phyloP scores from a whole-genome alignment of 2,329 filamentous ascomycete species.

The Verticillium alfalfae region DNA sequence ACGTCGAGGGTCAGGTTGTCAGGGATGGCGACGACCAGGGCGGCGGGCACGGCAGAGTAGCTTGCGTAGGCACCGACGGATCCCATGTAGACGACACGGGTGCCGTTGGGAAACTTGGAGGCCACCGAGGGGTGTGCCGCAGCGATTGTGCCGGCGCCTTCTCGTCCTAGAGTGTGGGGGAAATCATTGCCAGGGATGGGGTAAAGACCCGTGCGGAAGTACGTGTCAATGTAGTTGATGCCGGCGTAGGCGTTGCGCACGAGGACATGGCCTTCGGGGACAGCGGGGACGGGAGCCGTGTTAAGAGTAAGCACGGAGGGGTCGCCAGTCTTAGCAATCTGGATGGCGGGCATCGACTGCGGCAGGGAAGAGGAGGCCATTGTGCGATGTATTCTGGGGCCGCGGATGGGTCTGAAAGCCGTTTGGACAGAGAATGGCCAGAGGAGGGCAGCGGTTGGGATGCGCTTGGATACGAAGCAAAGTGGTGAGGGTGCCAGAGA shows the following conservation, averaged over 20 bases:
- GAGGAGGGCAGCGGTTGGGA: background rate
- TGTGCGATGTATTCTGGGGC: background rate
- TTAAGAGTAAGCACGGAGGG: slow-evolving; percentile 66
- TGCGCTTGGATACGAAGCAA: background rate
- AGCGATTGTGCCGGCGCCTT: slow-evolving; percentile 68
- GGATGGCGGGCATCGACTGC: slow-evolving; percentile 64
- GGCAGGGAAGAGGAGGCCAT: background rate
- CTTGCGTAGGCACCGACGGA: slow-evolving; percentile 46
- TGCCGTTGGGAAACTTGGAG: slow-evolving; percentile 55
- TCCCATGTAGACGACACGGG: slow-evolving; percentile 67
- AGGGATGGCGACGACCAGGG: slow-evolving; percentile 58
- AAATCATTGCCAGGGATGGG: slow-evolving; percentile 46
- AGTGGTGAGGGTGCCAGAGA: background rate
- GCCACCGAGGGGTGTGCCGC: slow-evolving; percentile 48
- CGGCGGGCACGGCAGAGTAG: slow-evolving; percentile 47
- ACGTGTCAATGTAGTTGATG: slow-evolving; percentile 87
- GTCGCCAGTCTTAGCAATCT: slow-evolving; percentile 67
- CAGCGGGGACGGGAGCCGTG: slow-evolving; percentile 65
- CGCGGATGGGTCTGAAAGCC: background rate
- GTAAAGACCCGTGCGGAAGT: slow-evolving; percentile 85
- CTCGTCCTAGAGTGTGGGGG: slow-evolving; percentile 74
- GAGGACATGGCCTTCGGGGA: slow-evolving; percentile 66
- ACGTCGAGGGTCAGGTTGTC: slow-evolving; percentile 52
- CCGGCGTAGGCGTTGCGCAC: slow-evolving; percentile 77
- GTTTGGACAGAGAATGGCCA: background rate